A percentile compares a stretch with the other conserved stretches of the same genome.
These are phyloP conservation scores for Iberis amara DNA, from an alignment of 441 rosid genomes.

Conservation along the genomic window DNA sequence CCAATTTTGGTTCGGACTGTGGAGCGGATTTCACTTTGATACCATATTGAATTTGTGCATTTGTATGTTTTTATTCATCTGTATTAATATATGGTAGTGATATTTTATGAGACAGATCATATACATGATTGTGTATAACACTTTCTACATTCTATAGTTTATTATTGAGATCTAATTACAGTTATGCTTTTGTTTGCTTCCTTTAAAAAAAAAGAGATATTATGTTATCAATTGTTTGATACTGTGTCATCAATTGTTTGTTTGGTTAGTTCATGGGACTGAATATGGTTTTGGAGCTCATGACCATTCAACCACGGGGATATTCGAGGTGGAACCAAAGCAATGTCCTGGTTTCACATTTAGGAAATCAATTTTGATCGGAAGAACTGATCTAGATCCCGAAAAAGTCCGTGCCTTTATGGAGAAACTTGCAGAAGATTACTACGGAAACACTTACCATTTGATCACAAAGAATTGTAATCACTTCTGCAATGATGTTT, in stretches of 20 bases:
- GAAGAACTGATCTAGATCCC: constrained; percentile 81
- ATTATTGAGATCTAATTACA: background rate
- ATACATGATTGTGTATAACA: too few relatives aligned
- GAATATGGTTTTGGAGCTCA: constrained; percentile 96
- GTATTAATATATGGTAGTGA: too few relatives aligned
- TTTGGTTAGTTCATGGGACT: constrained; percentile 59
- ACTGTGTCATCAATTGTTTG: background rate
- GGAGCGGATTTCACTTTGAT: too few relatives aligned
- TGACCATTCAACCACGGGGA: constrained; percentile 71
- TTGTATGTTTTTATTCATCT: too few relatives aligned
- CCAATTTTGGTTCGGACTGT: too few relatives aligned
- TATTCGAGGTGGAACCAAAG: constrained; percentile 89
- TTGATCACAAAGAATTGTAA: constrained; percentile 90
- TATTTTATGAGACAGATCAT: too few relatives aligned
- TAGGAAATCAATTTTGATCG: constrained; percentile 83
- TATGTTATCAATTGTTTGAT: background rate
- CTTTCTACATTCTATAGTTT: too few relatives aligned
- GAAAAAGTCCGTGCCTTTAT: constrained; percentile 65
- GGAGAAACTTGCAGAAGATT: constrained; percentile 74
- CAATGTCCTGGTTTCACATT: constrained; percentile 85
- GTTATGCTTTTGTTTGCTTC: constrained; percentile 2
- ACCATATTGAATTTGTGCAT: too few relatives aligned
- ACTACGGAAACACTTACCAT: constrained; percentile 71
- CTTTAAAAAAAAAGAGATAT: too few relatives aligned
- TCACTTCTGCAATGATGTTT: constrained; percentile 85